Evolutionary conservation across 257 asterid genomes (phyloP).

Genomic region (Solanum piurae): DNA sequence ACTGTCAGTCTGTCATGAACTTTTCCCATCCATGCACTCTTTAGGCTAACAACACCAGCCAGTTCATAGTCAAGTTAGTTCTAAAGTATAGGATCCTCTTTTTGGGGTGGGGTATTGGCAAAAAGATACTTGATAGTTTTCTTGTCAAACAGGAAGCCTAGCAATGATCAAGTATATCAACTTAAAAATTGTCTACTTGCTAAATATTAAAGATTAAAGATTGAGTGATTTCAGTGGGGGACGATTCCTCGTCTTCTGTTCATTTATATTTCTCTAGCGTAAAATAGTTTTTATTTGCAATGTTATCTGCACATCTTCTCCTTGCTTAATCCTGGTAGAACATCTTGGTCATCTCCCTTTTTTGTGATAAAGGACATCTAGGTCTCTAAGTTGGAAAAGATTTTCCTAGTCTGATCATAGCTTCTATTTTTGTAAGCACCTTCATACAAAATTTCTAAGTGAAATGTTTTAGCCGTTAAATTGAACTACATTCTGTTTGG

Average conservation of each 20-base stretch:
- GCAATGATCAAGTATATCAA: neutral
- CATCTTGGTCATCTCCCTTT: neutral
- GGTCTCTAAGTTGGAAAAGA: neutral
- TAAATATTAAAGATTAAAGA: neutral
- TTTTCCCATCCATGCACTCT: neutral
- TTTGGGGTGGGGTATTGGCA: neutral
- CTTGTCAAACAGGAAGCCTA: neutral
- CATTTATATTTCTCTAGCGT: neutral
- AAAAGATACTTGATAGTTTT: neutral
- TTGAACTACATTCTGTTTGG: conserved; percentile 4
- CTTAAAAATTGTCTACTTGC: neutral
- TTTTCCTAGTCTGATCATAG: neutral
- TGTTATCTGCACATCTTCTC: neutral
- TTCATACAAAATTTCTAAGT: neutral
- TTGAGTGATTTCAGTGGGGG: neutral
- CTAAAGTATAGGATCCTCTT: neutral
- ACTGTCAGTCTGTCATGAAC: neutral
- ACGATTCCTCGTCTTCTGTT: neutral
- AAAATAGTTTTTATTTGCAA: neutral
- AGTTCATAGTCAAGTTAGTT: neutral
- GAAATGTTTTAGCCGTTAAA: neutral
- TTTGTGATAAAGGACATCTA: neutral
- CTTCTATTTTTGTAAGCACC: neutral
- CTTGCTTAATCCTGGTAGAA: neutral
- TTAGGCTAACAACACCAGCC: neutral